Evolutionary conservation across 805 yeast species (phyloP), one percentile per base, ranked within the genome.

Genomic region (Ogataea naganishii): DNA sequence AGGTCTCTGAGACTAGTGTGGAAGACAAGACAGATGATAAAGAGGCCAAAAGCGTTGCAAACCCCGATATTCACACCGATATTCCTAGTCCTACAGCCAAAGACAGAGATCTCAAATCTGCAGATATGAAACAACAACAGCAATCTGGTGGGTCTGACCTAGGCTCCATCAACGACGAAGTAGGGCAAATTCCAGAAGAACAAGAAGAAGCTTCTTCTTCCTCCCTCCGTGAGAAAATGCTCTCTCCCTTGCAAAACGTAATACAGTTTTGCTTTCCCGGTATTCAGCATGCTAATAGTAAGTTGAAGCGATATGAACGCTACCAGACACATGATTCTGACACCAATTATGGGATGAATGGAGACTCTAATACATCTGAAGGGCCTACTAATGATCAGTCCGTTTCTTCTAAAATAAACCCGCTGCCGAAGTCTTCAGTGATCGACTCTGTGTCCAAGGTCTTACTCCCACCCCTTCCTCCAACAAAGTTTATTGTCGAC

Each of bases 381-480:
- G 29, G 26, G 24, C 14, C 23, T 7, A 35, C 45, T 5, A 40
- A 33, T 7, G 37, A 35, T 6, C 32, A 39, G n/a, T n/a, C n/a
- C n/a, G n/a, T n/a, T 27, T 14, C 30, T 19, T 16, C 32, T 25
- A 26, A 14, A 13, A 27, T 44, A 17, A 39, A 38, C 19, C 39
- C 47, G 4, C 51, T 80, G 7, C 92, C 89, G 3, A 77, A 74
- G 39, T 72, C 95, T 0, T 80, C 92, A 0, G 75, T 89, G 9
- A 44, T 89, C 4, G 74, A 80, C 33, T 75, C 95, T 1, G 95
- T 94, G 0, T 70, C 84, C 4, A 72, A 80, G 5, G 74, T 83
- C 1, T 56, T 89, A 6, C 54, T 81, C 5, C 94, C 96, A 1
- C 94, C 96, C 1, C 58, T 77, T 8, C 96, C 97, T 0, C 61